Base-by-base conservation (phyloP, 345 rosid species). In the Sisymbrium altissimum region DNA sequence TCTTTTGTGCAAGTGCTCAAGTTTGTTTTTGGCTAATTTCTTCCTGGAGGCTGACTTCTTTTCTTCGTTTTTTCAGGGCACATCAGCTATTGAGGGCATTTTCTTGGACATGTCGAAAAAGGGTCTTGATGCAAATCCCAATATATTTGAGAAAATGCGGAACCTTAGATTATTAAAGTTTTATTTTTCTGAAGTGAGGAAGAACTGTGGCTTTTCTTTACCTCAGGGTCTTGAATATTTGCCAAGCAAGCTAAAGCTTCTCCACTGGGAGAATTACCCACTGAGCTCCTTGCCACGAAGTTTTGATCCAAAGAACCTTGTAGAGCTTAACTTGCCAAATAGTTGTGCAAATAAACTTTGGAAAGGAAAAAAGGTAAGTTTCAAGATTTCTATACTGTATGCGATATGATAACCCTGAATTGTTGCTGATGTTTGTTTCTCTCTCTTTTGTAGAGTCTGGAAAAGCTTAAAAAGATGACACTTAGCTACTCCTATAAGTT, bases 51-150 rank as follows among this genome's bases (percentile, higher is more conserved):
- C 18, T 25, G 8, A 58, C 35, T n/a, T 71, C 3, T 54, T 54
- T 38, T 63, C 36, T 63, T 57, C n/a, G 15, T 35, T 67, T 39
- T 27, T 27, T 27, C 41, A 82, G 81, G 85, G 74, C 7, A 74
- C 85, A 8, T 59, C 66, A 53, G 70, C 54, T 49, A 17, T 80
- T 18, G 64, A 80, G 13, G 76, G 83, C 17, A 78, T 80, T 59
- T 49, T 72, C 59, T 3, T 75, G 11, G 68, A 77, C 43, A 62
- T 70, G 71, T 70, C 36, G 0, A 7, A 53, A 5, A 3, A 61
- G 1, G 5, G 5, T 11, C 13, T 40, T 2, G 39, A 66, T 21
- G 71, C 68, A 18, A 33, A 0, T 50, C 49, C 62, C 7, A 1
- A 10, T 6, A 6, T 53, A 0, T 81, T 83, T 25, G 39, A 21